Evolutionary conservation across 345 rosid genomes (phyloP).

Genomic region (Boechera divaricarpa): DNA sequence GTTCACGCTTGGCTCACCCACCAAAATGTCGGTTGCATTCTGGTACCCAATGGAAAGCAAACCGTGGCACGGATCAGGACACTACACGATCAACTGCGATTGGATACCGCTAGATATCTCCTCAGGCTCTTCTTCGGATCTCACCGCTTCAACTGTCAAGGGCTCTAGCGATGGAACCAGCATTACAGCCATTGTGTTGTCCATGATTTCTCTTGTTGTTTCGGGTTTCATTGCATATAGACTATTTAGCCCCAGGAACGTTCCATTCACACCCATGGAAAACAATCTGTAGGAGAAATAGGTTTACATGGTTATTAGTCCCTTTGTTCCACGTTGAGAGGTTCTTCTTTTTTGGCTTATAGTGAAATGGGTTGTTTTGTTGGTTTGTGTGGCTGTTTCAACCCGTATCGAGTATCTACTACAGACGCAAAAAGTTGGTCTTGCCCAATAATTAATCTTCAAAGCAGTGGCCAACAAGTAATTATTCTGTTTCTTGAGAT

Average conservation of each 20-base stretch:
- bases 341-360: neutral
- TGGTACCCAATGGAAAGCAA: slow-evolving; percentile 89
- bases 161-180: slow-evolving; percentile 61
- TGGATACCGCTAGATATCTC: slow-evolving; percentile 79
- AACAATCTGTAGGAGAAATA: slow-evolving; percentile 47
- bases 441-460: neutral
- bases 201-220: slow-evolving; percentile 62
- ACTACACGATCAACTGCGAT: slow-evolving; percentile 81
- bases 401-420: neutral
- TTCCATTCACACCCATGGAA: slow-evolving; percentile 56
- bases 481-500: no score
- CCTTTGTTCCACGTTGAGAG: slow-evolving; percentile 3
- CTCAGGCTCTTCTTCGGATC: slow-evolving; percentile 46
- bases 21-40: slow-evolving; percentile 87
- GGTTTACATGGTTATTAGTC: slow-evolving; percentile 27
- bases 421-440: neutral
- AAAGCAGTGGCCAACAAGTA: neutral
- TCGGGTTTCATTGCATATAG: slow-evolving; percentile 72
- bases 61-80: slow-evolving; percentile 89
- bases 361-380: neutral
- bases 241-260: slow-evolving; percentile 45
- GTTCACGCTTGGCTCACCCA: slow-evolving; percentile 69
- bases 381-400: neutral
- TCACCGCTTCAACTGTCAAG: slow-evolving; percentile 44
- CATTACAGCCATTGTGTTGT: slow-evolving; percentile 65